Conservation (phyloP, 768 basidiomycete genomes). For the Collybia mongolica region DNA sequence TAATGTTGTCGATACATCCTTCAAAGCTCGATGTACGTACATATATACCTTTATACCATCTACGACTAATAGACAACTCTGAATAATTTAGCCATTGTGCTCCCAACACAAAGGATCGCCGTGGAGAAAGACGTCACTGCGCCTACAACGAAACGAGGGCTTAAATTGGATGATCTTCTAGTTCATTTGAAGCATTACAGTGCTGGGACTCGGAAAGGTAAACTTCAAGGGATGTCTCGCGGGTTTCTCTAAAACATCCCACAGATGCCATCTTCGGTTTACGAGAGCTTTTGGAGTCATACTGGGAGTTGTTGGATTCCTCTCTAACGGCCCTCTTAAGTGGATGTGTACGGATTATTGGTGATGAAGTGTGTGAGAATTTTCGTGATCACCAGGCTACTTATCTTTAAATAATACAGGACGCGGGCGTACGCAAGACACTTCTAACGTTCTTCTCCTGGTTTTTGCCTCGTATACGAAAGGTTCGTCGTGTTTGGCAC, state of each 20-base stretch:
- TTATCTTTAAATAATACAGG: conserved; percentile 42
- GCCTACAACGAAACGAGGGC: conserved; percentile 76
- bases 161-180: conserved; percentile 75
- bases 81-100: conserved; percentile 67
- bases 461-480: conserved; percentile 64
- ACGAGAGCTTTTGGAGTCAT: conserved; percentile 64
- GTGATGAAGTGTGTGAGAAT: conserved; percentile 66
- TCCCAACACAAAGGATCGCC: conserved; percentile 82
- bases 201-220: conserved; percentile 72
- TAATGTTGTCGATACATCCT: conserved; percentile 94
- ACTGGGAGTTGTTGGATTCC: conserved; percentile 53
- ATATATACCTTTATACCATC: background rate
- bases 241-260: background rate
- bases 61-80: conserved; percentile 10
- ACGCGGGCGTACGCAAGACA: conserved; percentile 73
- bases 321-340: conserved; percentile 56
- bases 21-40: conserved; percentile 86
- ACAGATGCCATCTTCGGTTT: conserved; percentile 74
- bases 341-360: conserved; percentile 67
- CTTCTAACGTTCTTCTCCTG: conserved; percentile 69
- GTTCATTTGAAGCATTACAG: conserved; percentile 84
- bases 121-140: conserved; percentile 49
- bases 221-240: conserved; percentile 2
- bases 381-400: background rate
- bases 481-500: conserved; percentile 23